These are phyloP conservation scores for Cronartium quercuum DNA, from an alignment of 1,284 basidiomycete genomes.

Conservation along the genomic window DNA sequence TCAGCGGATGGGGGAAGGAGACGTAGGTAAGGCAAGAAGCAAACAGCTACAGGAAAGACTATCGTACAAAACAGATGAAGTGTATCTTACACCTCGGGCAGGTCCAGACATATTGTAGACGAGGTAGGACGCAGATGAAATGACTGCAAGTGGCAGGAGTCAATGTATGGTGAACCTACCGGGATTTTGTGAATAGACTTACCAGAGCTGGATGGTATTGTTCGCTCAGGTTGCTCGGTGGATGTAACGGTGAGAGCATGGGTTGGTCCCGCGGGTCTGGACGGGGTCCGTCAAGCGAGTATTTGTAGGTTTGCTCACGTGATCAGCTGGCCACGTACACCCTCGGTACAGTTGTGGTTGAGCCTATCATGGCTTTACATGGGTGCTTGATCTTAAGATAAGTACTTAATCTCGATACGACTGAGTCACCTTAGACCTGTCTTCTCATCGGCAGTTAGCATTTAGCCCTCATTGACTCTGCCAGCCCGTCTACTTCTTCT, in stretches of 20 bases:
- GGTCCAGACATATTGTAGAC: background rate
- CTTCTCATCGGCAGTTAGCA: background rate
- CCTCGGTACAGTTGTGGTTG: background rate
- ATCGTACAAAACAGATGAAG: background rate
- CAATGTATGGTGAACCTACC: too few species aligned
- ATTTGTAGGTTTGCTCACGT: background rate
- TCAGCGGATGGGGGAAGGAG: background rate
- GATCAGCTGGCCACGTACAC: background rate
- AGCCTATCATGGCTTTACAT: background rate
- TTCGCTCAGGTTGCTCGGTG: background rate
- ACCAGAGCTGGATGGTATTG: background rate
- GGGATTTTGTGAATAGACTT: too few species aligned
- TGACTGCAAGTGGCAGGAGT: too few species aligned
- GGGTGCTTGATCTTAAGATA: background rate
- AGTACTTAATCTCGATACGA: background rate
- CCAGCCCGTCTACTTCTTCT: background rate
- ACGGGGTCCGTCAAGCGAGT: background rate
- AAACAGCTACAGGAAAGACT: background rate
- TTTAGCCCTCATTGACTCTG: background rate
- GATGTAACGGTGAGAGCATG: background rate
- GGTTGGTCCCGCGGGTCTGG: background rate
- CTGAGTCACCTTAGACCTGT: background rate
- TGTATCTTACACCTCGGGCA: slow-evolving; percentile 6
- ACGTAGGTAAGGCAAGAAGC: background rate
- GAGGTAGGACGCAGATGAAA: background rate